Evolutionary conservation across 73 alveolate genomes (phyloP), one percentile per base, ranked within the genome.

Genomic region (Paramecium biaurelia): DNA sequence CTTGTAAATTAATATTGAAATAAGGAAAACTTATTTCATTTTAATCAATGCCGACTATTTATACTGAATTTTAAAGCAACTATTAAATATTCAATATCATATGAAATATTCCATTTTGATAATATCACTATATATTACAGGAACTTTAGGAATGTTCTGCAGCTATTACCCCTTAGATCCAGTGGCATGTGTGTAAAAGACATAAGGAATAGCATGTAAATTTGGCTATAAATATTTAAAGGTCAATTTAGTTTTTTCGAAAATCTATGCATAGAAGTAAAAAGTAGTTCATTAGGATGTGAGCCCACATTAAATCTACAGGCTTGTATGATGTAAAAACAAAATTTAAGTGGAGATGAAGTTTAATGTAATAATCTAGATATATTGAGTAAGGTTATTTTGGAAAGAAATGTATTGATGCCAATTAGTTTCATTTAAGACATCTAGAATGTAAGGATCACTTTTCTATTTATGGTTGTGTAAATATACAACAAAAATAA

Each of bases 261-360:
- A 63, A 63, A 63, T 26, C 26, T 11, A 26, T 63, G 84, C 21
- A 26, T 63, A 11, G 84, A 63, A 7, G 45, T 32, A 1, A 30
- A 30, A 63, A 63, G 84, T 74, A 74, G n/a, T 8, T 37, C 34
- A 14, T n/a, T 74, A 20, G 87, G 87, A 37, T 74, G 87, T 20
- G 23, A 18, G 3, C 57, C 59, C 18, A 74, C 37, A 1, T 21
- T 74, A 11, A 74, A 74, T 41, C 10, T 12, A 7, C 9, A 74
- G 6, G 87, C 87, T 8, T 74, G 87, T 7, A 12, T 74, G 23
- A 10, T 21, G 34, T 41, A 74, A 7, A 28, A 28, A 74, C 21
- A 28, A 9, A 74, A 74, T 63, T 63, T 20, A 15, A 37, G 24
- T 74, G 87, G 87, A 15, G 5, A 34, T 10, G 67, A 34, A n/a